Evolutionary conservation across 345 rosid species (phyloP), one percentile per base, ranked within the genome.

Genomic region (Isatis tinctoria): DNA sequence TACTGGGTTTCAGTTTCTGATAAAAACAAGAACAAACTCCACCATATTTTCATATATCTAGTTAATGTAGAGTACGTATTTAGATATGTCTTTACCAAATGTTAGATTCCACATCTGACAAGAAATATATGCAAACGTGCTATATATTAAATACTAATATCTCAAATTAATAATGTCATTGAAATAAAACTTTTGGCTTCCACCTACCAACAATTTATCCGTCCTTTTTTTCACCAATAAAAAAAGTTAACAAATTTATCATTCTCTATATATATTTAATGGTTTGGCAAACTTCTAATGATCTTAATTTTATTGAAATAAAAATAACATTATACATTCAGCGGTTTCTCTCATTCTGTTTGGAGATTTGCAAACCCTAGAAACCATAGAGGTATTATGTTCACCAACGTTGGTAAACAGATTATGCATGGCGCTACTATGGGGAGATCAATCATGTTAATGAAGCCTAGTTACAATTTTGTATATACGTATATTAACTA

Each of bases 81-180:
- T 59, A 65, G 17, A 36, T 17, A 74, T 67, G 49, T 48, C 67
- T 74, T 59, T 59, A 67, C 78, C 24, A 74, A 37, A 59, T 67
- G 69, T 61, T 75, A 69, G 79, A 75, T 75, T 75, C 70, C 68
- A 39, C 48, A 60, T 39, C 79, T 75, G 79, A 75, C 69, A 75
- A 60, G 63, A 68, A 12, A 30, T 60, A 68, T 68, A 67, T 51
- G 40, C 56, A 68, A 68, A 51, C 74, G 63, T 74, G 78, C 62
- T 74, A 44, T 74, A 14, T 48, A 18, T 37, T 27, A 53, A 39
- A 74, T 39, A 67, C 52, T 40, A 47, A 24, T 63, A 20, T 22
- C 62, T 52, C 76, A 22, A 41, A n/a, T n/a, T n/a, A n/a, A 20
- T 35, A 60, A 49, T 26, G 16, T 27, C 8, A 26, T 6, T 43